Evolutionary conservation across 176 grass and related monocot species (phyloP).

Genomic region (Bothriochloa decipiens): DNA sequence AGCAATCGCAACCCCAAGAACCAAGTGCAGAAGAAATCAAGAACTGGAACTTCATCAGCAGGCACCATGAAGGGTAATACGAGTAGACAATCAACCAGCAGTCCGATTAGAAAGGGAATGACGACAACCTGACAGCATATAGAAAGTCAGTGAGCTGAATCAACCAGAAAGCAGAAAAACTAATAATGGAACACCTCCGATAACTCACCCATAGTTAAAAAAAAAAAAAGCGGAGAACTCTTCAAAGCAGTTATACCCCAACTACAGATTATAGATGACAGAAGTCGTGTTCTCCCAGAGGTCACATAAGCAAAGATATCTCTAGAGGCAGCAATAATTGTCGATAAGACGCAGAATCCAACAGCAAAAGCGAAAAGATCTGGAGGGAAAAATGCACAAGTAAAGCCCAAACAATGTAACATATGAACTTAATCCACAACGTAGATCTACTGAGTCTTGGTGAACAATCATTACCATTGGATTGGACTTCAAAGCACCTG

Average conservation of each 20-base stretch:
- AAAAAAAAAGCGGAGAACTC: conserved; percentile 40
- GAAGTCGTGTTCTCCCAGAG: conserved; percentile 38
- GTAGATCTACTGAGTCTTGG: conserved; percentile 8
- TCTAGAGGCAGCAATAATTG: no score
- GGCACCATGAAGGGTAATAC: conserved; percentile 51
- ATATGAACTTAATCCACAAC: conserved; percentile 24
- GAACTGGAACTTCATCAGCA: no score
- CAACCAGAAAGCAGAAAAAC: conserved; percentile 23
- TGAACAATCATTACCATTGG: no score
- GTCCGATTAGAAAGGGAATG: conserved; percentile 54
- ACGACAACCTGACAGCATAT: conserved; percentile 45
- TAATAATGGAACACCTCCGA: neutral
- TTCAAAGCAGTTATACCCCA: conserved; percentile 50
- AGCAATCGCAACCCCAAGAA: no score
- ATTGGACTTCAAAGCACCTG: conserved; percentile 54
- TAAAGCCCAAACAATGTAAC: conserved; percentile 24
- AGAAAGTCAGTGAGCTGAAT: conserved; percentile 28
- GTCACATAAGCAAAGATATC: conserved; percentile 27
- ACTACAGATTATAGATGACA: conserved; percentile 43
- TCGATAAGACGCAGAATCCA: conserved; percentile 50
- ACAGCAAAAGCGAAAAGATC: conserved; percentile 56
- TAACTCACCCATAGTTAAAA: conserved; percentile 57
- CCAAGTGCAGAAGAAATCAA: no score
- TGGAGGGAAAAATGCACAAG: conserved; percentile 35
- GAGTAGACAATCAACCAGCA: conserved; percentile 52